phyloP scores from a whole-genome alignment of 164 flowering plant genomes.

The Kingdonia uniflora region DNA sequence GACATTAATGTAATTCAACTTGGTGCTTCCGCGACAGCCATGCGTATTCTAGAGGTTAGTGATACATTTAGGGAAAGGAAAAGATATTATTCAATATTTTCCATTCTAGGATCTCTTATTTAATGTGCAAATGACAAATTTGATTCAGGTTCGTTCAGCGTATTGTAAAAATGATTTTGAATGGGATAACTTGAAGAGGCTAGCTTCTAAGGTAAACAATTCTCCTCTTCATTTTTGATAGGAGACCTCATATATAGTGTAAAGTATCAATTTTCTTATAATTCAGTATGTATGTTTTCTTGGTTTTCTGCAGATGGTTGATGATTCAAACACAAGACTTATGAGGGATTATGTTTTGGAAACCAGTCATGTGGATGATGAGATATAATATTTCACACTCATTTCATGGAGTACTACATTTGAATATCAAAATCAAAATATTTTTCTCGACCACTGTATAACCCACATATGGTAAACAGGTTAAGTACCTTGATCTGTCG shows the following conservation, averaged over 20 bases:
- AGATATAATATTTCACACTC: slow-evolving; percentile 13
- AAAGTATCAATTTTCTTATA: no score
- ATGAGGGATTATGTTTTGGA: slow-evolving; percentile 85
- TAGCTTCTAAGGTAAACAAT: slow-evolving; percentile 42
- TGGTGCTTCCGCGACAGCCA: slow-evolving; percentile 29
- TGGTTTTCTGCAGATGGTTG: slow-evolving; percentile 42
- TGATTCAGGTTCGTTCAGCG: slow-evolving; percentile 68
- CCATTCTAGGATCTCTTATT: neutral
- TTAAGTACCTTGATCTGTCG: no score
- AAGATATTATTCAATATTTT: neutral
- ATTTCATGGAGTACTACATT: neutral
- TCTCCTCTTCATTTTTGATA: neutral
- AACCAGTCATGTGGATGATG: slow-evolving; percentile 42
- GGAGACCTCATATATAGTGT: neutral
- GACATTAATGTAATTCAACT: neutral
- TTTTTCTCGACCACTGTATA: neutral
- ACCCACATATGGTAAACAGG: no score
- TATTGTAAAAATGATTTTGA: slow-evolving; percentile 81
- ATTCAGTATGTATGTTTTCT: neutral
- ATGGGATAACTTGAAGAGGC: slow-evolving; percentile 79
- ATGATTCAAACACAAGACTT: slow-evolving; percentile 60
- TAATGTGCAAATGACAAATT: neutral
- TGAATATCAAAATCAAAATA: neutral
- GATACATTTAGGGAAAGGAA: neutral
- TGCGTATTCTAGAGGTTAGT: slow-evolving; percentile 82